A percentile compares a stretch with the other conserved stretches of the same genome.
These are phyloP conservation scores for Taphrina flavorubra DNA, from an alignment of 1,139 yeast genomes.

Conservation along the genomic window DNA sequence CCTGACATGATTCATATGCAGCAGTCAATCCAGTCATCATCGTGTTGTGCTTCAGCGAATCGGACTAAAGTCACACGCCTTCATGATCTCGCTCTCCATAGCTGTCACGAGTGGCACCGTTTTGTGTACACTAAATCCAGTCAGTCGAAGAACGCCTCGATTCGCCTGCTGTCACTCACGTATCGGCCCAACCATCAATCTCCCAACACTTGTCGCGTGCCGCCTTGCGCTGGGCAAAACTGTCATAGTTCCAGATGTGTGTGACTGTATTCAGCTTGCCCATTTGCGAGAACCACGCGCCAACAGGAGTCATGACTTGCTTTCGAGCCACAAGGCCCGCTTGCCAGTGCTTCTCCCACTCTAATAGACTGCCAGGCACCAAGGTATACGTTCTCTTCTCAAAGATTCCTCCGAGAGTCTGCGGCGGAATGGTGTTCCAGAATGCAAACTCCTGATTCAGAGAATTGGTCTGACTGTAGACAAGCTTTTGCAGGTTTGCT, in stretches of 20 bases:
- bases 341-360: slow-evolving; percentile 56
- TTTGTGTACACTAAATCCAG: slow-evolving; percentile 51
- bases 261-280: slow-evolving; percentile 55
- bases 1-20: no score
- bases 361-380: slow-evolving; percentile 54
- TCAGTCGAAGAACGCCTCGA: slow-evolving; percentile 30
- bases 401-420: slow-evolving; percentile 55
- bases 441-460: slow-evolving; percentile 56
- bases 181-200: slow-evolving; percentile 56
- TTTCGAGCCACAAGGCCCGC: slow-evolving; percentile 55
- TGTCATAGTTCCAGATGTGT: slow-evolving; percentile 58
- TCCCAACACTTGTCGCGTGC: slow-evolving; percentile 57
- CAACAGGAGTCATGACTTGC: slow-evolving; percentile 58
- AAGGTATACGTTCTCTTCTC: slow-evolving; percentile 55
- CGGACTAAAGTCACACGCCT: slow-evolving; percentile 55
- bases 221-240: slow-evolving; percentile 55
- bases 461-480: slow-evolving; percentile 52
- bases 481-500: slow-evolving; percentile 50
- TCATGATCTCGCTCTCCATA: slow-evolving; percentile 54
- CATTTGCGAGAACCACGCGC: slow-evolving; percentile 57
- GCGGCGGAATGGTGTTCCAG: slow-evolving; percentile 58
- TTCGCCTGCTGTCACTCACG: slow-evolving; percentile 43
- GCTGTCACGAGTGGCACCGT: slow-evolving; percentile 54
- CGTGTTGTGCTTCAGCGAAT: slow-evolving; percentile 16
- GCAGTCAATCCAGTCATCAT: no score